Evolutionary conservation across 345 rosid genomes (phyloP), one percentile per base, ranked within the genome.

Genomic region (Jatropha curcas): DNA sequence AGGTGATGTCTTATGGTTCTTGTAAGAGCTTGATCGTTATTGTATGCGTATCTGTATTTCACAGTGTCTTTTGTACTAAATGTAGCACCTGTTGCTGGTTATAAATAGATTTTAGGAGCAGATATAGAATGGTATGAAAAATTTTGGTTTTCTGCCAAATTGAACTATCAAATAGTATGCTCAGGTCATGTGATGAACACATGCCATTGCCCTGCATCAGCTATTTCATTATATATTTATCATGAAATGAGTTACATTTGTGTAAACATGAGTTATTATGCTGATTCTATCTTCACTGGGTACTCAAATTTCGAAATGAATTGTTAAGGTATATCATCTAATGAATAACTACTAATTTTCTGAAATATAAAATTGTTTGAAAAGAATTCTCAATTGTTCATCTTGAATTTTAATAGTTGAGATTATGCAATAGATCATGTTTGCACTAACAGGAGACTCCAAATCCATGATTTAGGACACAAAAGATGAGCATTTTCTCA

Each of bases 1-100:
- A 91, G 93, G 98, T 88, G 60, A 66, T 22, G 31, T 8, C 14
- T 63, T 51, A 22, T 28, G 33, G 41, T 30, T 43, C 34, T 43
- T 55, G 53, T 63, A 63, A 34, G 31, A 63, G 57, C 41, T 28
- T 37, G 63, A 50, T 7, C 48, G n/a, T 25, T 20, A 67, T 53
- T 20, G 5, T 30, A 4, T 14, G n/a, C 31, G 14, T 28, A 31
- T 50, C 35, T 53, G 37, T 67, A n/a, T 52, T 52, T 48, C 35
- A 11, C 24, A 43, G 45, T 12, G 45, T 31, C 41, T 28, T 30
- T 67, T 31, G 30, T 24, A 34, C 17, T n/a, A 67, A 33, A 53
- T 52, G 27, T n/a, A 35, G 45, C 27, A 20, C 20, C 12, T 50
- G 22, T 31, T 67, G 30, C 16, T 20, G 13, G 71, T 12, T 35